Evolutionary conservation across 2,329 filamentous ascomycete species (phyloP).

Genomic region (Xylogone sp.): DNA sequence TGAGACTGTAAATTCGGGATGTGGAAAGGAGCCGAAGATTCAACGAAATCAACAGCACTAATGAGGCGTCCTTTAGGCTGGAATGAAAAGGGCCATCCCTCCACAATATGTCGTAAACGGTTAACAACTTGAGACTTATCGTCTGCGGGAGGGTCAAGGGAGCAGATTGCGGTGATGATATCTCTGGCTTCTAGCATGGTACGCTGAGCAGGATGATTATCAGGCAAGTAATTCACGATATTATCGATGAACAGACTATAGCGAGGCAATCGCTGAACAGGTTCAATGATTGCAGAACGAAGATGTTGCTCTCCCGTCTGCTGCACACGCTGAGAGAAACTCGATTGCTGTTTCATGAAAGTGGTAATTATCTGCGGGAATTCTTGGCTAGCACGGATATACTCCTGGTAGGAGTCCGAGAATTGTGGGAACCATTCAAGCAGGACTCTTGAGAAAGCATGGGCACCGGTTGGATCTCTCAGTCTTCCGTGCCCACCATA

Average conservation of each 20-base stretch:
- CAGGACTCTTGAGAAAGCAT: conserved; percentile 75
- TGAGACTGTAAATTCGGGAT: conserved; percentile 9
- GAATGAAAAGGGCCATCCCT: conserved; percentile 70
- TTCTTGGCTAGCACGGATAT: conserved; percentile 84
- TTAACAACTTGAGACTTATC: conserved; percentile 72
- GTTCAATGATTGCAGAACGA: conserved; percentile 90
- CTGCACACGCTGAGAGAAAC: conserved; percentile 75
- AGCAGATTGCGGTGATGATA: conserved; percentile 94
- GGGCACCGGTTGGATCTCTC: conserved; percentile 73
- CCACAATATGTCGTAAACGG: conserved; percentile 71
- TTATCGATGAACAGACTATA: conserved; percentile 97
- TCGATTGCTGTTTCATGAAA: conserved; percentile 77
- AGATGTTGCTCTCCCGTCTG: conserved; percentile 86
- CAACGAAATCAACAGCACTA: conserved; percentile 73
- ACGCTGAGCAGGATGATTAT: conserved; percentile 80
- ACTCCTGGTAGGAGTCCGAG: conserved; percentile 85
- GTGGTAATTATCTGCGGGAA: conserved; percentile 78
- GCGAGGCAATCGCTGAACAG: conserved; percentile 87
- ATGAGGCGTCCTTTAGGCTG: conserved; percentile 76
- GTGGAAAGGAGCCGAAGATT: conserved; percentile 70
- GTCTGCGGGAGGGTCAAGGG: conserved; percentile 70
- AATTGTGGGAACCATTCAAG: conserved; percentile 93
- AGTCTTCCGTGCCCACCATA: conserved; percentile 40
- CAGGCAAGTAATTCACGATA: conserved; percentile 80
- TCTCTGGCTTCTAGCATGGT: conserved; percentile 84